Conservation (phyloP, 352 stramenopile genomes). For the Globisporangium paroecandrum region DNA sequence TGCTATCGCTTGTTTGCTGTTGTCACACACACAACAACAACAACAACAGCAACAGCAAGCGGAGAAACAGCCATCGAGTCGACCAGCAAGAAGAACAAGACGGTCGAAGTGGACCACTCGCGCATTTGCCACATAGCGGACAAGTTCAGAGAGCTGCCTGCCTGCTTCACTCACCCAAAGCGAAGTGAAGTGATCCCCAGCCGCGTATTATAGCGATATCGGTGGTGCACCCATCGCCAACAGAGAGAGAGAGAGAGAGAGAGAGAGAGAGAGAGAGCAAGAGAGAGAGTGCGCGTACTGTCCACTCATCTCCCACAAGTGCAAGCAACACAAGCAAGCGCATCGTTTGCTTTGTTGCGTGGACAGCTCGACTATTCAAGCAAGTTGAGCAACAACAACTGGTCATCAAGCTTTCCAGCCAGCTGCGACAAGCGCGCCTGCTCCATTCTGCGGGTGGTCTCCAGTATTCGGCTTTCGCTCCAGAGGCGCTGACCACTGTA, state of each 20-base stretch:
- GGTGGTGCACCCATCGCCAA: neutral
- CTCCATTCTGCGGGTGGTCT: neutral
- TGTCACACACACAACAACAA: neutral
- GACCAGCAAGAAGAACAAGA: neutral
- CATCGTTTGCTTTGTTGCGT: neutral
- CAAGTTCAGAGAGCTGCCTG: neutral
- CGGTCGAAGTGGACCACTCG: neutral
- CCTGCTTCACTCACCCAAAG: neutral
- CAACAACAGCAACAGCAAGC: neutral
- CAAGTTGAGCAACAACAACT: neutral
- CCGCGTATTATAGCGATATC: neutral
- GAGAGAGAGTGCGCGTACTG: neutral
- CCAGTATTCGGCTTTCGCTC: neutral
- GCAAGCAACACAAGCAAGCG: neutral
- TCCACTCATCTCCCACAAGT: neutral
- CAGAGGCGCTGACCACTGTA: neutral
- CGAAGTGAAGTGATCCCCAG: neutral
- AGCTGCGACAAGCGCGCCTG: slow-evolving; percentile 7
- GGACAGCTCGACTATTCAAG: slow-evolving; percentile 1
- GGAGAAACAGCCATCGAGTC: neutral
- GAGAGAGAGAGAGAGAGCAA: neutral
- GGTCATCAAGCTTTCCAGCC: neutral
- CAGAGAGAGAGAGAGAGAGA: neutral
- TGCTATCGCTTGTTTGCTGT: neutral
- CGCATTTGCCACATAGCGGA: neutral